Percentiles rank a stretch among this genome's conserved stretches.
These are phyloP conservation scores for Akanthomyces lecanii DNA, from an alignment of 2,329 filamentous ascomycete genomes.

Conservation along the genomic window DNA sequence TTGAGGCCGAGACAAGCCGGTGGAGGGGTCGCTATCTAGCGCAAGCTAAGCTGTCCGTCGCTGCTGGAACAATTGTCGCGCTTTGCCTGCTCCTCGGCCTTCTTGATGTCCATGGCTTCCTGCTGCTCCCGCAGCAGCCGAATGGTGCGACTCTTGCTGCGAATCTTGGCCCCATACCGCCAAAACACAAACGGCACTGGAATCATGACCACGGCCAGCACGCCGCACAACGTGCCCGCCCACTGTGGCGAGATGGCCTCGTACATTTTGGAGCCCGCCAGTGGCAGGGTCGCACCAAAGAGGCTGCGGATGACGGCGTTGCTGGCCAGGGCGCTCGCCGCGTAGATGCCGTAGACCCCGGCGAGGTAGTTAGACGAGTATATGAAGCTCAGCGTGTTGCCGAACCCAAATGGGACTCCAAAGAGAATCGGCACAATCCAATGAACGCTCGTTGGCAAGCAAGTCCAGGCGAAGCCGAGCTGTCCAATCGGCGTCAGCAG, in stretches of 20 bases:
- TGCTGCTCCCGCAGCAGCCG: constrained; percentile 43
- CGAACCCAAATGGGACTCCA: constrained; percentile 73
- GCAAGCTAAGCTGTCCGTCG: constrained; percentile 8
- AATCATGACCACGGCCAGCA: constrained; percentile 69
- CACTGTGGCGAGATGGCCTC: constrained; percentile 65
- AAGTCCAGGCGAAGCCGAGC: constrained; percentile 86
- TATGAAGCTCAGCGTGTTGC: constrained; percentile 76
- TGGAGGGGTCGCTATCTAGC: background rate
- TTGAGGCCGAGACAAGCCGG: background rate
- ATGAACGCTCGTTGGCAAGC: constrained; percentile 69
- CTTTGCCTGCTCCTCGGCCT: constrained; percentile 29
- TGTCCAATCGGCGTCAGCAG: constrained; percentile 72
- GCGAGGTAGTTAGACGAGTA: constrained; percentile 78
- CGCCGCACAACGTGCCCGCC: constrained; percentile 70
- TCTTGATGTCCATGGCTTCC: constrained; percentile 31
- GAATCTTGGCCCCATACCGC: constrained; percentile 51
- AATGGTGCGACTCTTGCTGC: constrained; percentile 47
- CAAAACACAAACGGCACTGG: constrained; percentile 81
- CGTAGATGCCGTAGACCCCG: constrained; percentile 74
- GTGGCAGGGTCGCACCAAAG: constrained; percentile 18
- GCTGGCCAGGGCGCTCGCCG: constrained; percentile 74
- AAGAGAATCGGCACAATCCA: constrained; percentile 78
- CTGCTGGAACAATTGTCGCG: constrained; percentile 18
- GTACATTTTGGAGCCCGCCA: constrained; percentile 61
- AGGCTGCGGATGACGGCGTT: constrained; percentile 50